Conservation (phyloP, 2,329 filamentous ascomycete genomes). For the Aspergillus udagawae region DNA sequence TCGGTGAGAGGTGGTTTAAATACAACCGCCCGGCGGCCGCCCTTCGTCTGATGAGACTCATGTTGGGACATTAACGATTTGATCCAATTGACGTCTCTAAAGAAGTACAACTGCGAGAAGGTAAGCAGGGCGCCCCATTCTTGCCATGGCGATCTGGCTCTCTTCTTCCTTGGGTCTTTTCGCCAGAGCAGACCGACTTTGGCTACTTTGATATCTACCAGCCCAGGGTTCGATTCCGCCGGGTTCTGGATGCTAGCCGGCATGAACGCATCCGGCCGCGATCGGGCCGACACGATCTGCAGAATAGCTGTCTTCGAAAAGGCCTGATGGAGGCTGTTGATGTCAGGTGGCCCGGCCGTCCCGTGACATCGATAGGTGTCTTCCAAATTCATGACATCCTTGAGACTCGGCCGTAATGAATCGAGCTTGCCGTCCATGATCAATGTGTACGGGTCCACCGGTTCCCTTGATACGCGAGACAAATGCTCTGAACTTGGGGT, state of each 20-base stretch:
- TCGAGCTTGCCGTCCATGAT: conserved; percentile 89
- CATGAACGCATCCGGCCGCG: conserved; percentile 92
- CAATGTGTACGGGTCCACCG: conserved; percentile 89
- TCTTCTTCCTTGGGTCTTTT: conserved; percentile 90
- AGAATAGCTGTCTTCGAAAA: conserved; percentile 90
- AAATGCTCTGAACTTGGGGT: conserved; percentile 61
- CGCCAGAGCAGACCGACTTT: conserved; percentile 95
- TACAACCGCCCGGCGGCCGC: conserved; percentile 71
- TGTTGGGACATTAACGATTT: conserved; percentile 87
- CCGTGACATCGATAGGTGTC: conserved; percentile 88
- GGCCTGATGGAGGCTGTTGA: conserved; percentile 76
- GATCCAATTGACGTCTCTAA: conserved; percentile 88
- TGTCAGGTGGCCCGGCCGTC: conserved; percentile 69
- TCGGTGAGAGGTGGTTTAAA: conserved; percentile 87
- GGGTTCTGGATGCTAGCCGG: conserved; percentile 82
- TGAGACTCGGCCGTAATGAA: conserved; percentile 74
- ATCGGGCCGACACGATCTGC: conserved; percentile 91
- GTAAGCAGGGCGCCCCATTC: conserved; percentile 98
- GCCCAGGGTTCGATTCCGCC: conserved; percentile 79
- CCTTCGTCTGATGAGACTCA: conserved; percentile 74
- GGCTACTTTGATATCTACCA: conserved; percentile 95
- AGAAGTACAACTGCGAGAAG: conserved; percentile 95
- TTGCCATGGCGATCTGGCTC: conserved; percentile 92
- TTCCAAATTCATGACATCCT: conserved; percentile 87
- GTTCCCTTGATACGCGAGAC: conserved; percentile 68